Evolutionary conservation across 192 early-diverging fungal genomes (phyloP), one percentile per base, ranked within the genome.

Genomic region (Rhizophagus clarus): DNA sequence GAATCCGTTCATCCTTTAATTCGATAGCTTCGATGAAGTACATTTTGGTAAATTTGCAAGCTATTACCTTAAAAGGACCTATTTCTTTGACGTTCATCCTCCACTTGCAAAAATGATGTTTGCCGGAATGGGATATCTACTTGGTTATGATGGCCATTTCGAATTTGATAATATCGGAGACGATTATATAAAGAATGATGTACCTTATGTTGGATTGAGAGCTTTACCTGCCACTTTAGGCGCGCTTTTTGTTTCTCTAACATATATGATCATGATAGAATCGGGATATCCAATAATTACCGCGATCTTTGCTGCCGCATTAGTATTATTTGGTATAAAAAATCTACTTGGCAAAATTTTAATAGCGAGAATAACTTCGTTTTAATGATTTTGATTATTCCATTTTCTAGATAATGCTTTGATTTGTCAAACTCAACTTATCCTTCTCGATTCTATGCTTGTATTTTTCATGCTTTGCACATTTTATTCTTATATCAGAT

Each of bases 31-130:
- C 84, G 98, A 99, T 83, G 98, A 99, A 81, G 97, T 98, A 11
- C 98, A 99, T 83, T 99, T 99, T 89, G 98, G 98, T 69, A 99
- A 99, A 84, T 99, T 99, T 82, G 96, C 96, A 22, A 91, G 91
- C 22, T 97, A 93, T 88, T 99, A 99, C 76, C 82, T 99, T 42
- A 89, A 91, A 14, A 84, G 95, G 14, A 87, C 90, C 32, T 99
- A 96, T 87, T 98, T 93, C 84, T 99, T 99, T 87, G 97, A 99
- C 81, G 96, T 99, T 26, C 97, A 99, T 79, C 97, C 97, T 14
- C 97, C 97, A 22, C 88, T 98, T 61, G 97, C 95, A 61, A 98
- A 98, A 81, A 85, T 99, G 84, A 86, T 98, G 84, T 83, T 98
- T 28, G 97, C 94, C 11, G 90, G 87, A 14, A 90, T 92, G 72